Conservation (phyloP, 371 early-diverging fungal genomes). For the Fennellomyces sp. region DNA sequence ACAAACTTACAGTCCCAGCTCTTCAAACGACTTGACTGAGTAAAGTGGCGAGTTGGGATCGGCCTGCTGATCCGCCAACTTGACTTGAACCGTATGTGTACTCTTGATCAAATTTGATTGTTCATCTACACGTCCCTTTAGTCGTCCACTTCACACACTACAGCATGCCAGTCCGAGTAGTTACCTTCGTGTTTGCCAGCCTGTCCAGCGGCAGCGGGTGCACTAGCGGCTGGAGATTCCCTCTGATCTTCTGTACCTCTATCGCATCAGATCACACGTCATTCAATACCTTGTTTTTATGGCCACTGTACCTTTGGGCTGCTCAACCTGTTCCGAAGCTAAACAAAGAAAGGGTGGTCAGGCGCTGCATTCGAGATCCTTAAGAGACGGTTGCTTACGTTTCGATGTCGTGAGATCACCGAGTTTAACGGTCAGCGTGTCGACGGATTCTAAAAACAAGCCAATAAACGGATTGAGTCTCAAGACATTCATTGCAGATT, state of each 20-base stretch:
- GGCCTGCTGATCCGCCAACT: constrained; percentile 73
- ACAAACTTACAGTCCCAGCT: constrained; percentile 68
- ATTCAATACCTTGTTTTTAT: background rate
- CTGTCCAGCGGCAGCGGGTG: too few species aligned
- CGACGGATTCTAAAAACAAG: constrained; percentile 21
- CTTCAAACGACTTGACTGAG: constrained; percentile 79
- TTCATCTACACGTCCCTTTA: background rate
- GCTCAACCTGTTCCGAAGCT: background rate
- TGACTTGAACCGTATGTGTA: constrained; percentile 78
- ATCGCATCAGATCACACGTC: too few species aligned
- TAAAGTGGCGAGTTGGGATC: constrained; percentile 75
- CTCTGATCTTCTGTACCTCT: too few species aligned
- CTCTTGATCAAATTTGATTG: constrained; percentile 47
- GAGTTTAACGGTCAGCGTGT: constrained; percentile 28
- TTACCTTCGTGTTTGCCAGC: too few species aligned
- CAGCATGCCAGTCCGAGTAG: too few species aligned
- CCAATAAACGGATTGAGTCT: constrained; percentile 5
- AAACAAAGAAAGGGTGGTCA: background rate
- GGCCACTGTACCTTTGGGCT: background rate
- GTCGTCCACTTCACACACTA: too few species aligned
- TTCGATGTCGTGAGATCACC: constrained; percentile 30
- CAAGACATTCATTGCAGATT: background rate
- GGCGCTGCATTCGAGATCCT: too few species aligned
- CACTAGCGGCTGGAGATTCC: too few species aligned
- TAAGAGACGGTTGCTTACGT: background rate